Evolutionary conservation across 1,284 basidiomycete species (phyloP).

Genomic region (Marasmius fiardii): DNA sequence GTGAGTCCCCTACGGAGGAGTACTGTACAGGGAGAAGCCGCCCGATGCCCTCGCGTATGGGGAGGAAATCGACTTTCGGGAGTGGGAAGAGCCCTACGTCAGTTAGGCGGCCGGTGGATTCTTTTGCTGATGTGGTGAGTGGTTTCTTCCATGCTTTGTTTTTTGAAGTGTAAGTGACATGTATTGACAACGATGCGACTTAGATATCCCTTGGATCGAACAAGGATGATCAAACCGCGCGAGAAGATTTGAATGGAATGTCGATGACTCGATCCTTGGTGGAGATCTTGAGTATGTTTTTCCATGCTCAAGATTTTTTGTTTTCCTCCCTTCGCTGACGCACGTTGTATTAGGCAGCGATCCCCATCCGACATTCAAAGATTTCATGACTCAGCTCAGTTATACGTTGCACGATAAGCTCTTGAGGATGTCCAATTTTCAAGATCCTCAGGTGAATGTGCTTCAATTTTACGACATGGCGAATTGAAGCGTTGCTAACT

Average conservation of each 20-base stretch:
- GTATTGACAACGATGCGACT: not conserved
- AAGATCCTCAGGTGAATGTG: constrained; percentile 13
- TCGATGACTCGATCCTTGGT: constrained; percentile 28
- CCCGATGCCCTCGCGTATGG: not conserved
- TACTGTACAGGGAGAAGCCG: constrained; percentile 9
- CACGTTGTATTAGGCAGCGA: constrained; percentile 11
- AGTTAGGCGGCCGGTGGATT: not conserved
- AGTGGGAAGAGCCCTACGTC: not conserved
- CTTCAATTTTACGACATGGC: too few relatives aligned
- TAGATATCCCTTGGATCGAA: constrained; percentile 32
- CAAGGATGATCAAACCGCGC: constrained; percentile 29
- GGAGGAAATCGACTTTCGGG: not conserved
- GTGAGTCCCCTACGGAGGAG: constrained; percentile 12
- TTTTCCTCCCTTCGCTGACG: not conserved
- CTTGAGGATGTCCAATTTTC: constrained; percentile 14
- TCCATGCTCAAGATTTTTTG: not conserved
- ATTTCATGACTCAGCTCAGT: constrained; percentile 18
- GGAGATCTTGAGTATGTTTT: constrained; percentile 10
- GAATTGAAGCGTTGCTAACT: not conserved
- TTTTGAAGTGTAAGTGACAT: not conserved
- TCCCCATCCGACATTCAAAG: constrained; percentile 19
- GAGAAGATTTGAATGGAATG: constrained; percentile 26
- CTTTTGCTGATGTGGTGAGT: constrained; percentile 11
- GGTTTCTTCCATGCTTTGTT: constrained; percentile 8
- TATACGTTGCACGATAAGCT: constrained; percentile 10